Evolutionary conservation across 345 rosid genomes (phyloP).

Genomic region (Lepidium africanum): DNA sequence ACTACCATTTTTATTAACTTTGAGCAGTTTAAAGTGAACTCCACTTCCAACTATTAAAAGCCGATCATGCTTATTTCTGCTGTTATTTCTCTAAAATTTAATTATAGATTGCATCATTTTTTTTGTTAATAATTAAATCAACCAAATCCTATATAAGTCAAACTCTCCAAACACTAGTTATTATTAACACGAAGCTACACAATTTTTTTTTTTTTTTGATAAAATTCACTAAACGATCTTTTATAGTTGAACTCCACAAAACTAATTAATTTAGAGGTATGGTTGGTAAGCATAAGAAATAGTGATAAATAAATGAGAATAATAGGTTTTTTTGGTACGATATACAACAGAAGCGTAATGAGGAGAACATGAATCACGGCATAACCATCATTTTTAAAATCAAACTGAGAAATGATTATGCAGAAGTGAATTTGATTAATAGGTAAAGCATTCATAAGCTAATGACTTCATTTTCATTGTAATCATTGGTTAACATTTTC

Average conservation of each 20-base stretch:
- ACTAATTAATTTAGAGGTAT: background rate
- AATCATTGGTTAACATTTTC: constrained; percentile 10
- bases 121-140: too few relatives aligned
- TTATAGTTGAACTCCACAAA: background rate
- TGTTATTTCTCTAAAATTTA: too few relatives aligned
- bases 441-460: constrained; percentile 11
- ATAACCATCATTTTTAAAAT: constrained; percentile 2
- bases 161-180: too few relatives aligned
- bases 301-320: background rate
- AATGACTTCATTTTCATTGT: constrained; percentile 22
- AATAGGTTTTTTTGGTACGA: constrained; percentile 1
- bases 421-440: constrained; percentile 18
- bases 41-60: too few relatives aligned
- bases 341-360: background rate
- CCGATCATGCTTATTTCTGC: too few relatives aligned
- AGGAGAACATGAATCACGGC: constrained; percentile 24
- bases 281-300: background rate
- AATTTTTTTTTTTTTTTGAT: too few relatives aligned
- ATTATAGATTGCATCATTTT: too few relatives aligned
- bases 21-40: too few relatives aligned
- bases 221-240: too few relatives aligned
- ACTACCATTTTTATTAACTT: too few relatives aligned
- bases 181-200: too few relatives aligned
- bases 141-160: too few relatives aligned
- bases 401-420: constrained; percentile 17